phyloP scores from a whole-genome alignment of 305 asterid genomes.

The Fraxinus baroniana region DNA sequence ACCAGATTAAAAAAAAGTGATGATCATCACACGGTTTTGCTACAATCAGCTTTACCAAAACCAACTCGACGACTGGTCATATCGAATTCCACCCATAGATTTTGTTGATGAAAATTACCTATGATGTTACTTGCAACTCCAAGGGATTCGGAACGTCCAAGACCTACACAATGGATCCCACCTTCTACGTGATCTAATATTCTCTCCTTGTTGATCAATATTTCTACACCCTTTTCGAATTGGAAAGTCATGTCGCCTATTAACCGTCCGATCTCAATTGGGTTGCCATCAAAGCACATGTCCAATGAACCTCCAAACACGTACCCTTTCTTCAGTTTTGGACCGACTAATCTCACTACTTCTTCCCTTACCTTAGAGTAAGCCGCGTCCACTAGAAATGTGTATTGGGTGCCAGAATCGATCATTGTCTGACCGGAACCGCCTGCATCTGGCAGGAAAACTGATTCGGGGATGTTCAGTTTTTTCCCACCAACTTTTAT shows the following conservation, averaged over 20 bases:
- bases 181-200: conserved; percentile 52
- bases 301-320: conserved; percentile 59
- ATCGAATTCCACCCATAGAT: conserved; percentile 90
- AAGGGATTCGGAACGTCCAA: conserved; percentile 69
- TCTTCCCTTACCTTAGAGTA: conserved; percentile 55
- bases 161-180: conserved; percentile 65
- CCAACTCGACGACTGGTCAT: conserved; percentile 52
- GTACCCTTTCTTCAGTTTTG: conserved; percentile 53
- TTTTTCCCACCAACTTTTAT: conserved; percentile 56
- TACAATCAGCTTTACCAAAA: conserved; percentile 69
- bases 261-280: conserved; percentile 33
- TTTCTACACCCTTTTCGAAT: conserved; percentile 59
- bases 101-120: conserved; percentile 86
- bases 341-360: conserved; percentile 49
- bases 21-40: conserved; percentile 29
- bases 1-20: not conserved
- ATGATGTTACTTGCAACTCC: conserved; percentile 72
- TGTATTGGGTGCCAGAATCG: conserved; percentile 88
- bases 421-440: conserved; percentile 88
- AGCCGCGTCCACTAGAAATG: conserved; percentile 66
- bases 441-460: conserved; percentile 59
- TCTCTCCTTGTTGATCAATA: conserved; percentile 40
- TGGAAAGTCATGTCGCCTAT: conserved; percentile 67
- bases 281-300: conserved; percentile 65
- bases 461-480: conserved; percentile 46